Evolutionary conservation across 2,329 filamentous ascomycete genomes (phyloP), one percentile per base, ranked within the genome.

Genomic region (Monilinia vaccinii-corymbosi): DNA sequence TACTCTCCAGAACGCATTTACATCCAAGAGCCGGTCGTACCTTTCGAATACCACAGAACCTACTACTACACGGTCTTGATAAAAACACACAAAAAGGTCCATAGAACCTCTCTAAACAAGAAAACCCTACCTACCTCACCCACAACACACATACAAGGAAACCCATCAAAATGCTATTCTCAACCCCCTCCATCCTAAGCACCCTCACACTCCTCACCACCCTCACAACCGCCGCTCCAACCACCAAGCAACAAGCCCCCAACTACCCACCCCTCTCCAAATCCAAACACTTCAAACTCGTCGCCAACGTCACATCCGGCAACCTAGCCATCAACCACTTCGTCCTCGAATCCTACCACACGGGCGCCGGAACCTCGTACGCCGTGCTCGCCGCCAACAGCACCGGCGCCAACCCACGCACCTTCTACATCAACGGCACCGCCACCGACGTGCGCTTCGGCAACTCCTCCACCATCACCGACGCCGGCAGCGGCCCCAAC

Each of bases 381-480:
- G 76, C 74, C 10, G 73, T 75, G 1, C 69, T 78, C 14, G 60
- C 64, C 7, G 62, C 64, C 23, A 65, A 69, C 32, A 50, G 9
- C 16, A 57, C 63, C 16, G 28, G 51, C 16, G 69, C 68, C 28
- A 34, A 40, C 11, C 62, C 60, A 7, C 70, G 71, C 52, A 65
- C 76, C 61, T 81, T 81, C 66, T 81, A 80, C 73, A 70, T 77
- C 60, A 81, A 81, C 65, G 77, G 75, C 65, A 79, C 78, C 14
- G 71, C 71, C 14, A 60, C 67, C 8, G 72, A 76, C 44, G 63
- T 73, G 8, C 64, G 66, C 21, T 68, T 67, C 40, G 66, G 69
- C 44, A 56, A 65, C 46, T 72, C 73, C 40, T 72, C 70, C 46
- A 67, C 77, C 53, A 58, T 80, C 34, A 74, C 73, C 31, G 77